Evolutionary conservation across 176 grass and related monocot species (phyloP), one percentile per base, ranked within the genome.

Genomic region (Carex myosuroides): DNA sequence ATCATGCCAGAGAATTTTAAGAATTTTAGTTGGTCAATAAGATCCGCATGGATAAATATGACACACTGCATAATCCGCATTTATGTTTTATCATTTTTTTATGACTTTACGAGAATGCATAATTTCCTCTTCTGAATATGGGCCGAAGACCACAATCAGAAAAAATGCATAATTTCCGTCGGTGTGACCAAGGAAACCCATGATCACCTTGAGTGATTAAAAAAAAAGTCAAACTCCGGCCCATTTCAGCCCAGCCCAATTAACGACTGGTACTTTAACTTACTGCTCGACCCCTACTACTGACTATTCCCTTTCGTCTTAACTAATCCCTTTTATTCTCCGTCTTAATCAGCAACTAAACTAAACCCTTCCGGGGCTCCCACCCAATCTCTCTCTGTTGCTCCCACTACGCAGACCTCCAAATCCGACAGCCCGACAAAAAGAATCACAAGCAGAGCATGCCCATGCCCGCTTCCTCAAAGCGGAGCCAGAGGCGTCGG

Each of bases 401-500:
- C 32, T 81, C 59, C 55, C 61, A 64, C 67, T 29, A 9, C 50
- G 13, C 24, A 57, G 56, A 56, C 13, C 50, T 26, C 50, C 73
- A 77, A 77, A 77, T 56, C 50, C 24, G 48, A 77, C 50, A 77
- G 13, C 50, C 1, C 46, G 14, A 56, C 73, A 72, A 58, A 26
- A 32, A 44, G 13, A 37, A 17, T 64, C 37, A 17, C 24, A 5
- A 64, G 61, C 50, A 37, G 35, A 37, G 35, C 35, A 37, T 37
- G 3, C 35, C 35, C 35, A 76, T 76, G 83, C 83, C 83, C 68
- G 29, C 32, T 55, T 1, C 10, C 63, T 75, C 83, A 29, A 70
- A 62, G 13, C 42, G 81, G 48, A 75, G 7, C 8, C 66, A 68
- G 5, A 85, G 75, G 67, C 67, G 55, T 75, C 64, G 56, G 64